Percentiles rank a stretch among this genome's conserved stretches.
Conservation (phyloP, 192 early-diverging fungal species). For the Backusella mclennaniae region DNA sequence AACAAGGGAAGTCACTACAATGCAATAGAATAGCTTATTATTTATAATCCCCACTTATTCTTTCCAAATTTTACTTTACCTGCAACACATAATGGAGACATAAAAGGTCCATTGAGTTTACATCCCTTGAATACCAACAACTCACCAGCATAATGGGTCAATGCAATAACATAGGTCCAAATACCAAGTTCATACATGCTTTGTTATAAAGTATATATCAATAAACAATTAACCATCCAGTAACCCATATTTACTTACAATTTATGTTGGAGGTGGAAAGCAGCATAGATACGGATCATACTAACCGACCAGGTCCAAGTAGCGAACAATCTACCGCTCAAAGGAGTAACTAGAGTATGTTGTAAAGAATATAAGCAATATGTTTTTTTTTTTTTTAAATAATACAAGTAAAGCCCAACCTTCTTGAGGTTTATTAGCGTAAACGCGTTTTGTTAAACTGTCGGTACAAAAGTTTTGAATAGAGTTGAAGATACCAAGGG, state of each 20-base stretch:
- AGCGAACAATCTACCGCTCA: constrained; percentile 68
- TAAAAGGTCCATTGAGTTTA: constrained; percentile 23
- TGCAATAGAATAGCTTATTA: too few relatives aligned
- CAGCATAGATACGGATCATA: constrained; percentile 81
- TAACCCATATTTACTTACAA: constrained; percentile 41
- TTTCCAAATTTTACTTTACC: neutral
- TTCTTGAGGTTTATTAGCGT: constrained; percentile 61
- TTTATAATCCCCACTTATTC: too few relatives aligned
- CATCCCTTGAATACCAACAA: constrained; percentile 59
- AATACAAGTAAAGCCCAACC: neutral
- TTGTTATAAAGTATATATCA: too few relatives aligned
- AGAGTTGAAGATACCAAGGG: constrained; percentile 80
- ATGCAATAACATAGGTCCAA: constrained; percentile 2
- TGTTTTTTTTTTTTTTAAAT: too few relatives aligned
- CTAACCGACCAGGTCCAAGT: constrained; percentile 84
- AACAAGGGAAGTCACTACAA: too few relatives aligned
- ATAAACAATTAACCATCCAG: too few relatives aligned
- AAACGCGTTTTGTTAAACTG: constrained; percentile 75
- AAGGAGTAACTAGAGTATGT: too few relatives aligned
- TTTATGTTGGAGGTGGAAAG: constrained; percentile 76
- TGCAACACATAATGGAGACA: too few relatives aligned
- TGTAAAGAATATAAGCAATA: too few relatives aligned
- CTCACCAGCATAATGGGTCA: constrained; percentile 68
- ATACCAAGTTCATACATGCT: too few relatives aligned
- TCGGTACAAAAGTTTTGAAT: constrained; percentile 80